A percentile compares a stretch with the other conserved stretches of the same genome.
Conservation (phyloP, 352 stramenopile species). For the Vaucheria bursata region DNA sequence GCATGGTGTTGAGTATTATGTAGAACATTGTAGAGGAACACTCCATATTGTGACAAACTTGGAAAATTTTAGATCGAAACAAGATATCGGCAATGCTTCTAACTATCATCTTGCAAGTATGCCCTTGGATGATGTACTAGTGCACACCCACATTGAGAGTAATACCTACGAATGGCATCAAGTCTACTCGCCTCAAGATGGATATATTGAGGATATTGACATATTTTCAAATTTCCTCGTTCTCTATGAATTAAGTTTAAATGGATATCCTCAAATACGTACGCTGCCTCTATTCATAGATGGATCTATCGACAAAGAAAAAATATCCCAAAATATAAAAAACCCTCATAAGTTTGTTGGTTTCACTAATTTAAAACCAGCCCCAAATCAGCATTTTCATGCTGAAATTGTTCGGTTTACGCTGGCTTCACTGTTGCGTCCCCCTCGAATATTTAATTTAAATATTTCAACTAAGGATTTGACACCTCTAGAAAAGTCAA, state of each 20-base stretch:
- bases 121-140: neutral
- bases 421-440: constrained; percentile 27
- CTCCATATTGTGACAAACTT: constrained; percentile 37
- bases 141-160: neutral
- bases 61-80: too few species aligned
- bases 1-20: constrained; percentile 38
- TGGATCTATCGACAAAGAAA: too few species aligned
- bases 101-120: neutral
- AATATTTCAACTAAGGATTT: too few species aligned
- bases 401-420: too few species aligned
- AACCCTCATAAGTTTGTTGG: too few species aligned
- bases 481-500: too few species aligned
- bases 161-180: neutral
- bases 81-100: too few species aligned
- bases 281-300: neutral
- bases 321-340: too few species aligned
- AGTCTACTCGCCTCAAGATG: neutral
- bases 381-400: too few species aligned
- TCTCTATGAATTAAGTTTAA: constrained; percentile 24
- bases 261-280: constrained; percentile 1
- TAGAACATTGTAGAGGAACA: constrained; percentile 26
- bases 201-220: constrained; percentile 42
- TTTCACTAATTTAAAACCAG: too few species aligned
- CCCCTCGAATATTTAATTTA: too few species aligned
- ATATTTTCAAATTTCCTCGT: constrained; percentile 35